Percentiles rank a stretch among this genome's conserved stretches.
Conservation (phyloP, 2,329 filamentous ascomycete species). For the Ambrosiella xylebori region DNA sequence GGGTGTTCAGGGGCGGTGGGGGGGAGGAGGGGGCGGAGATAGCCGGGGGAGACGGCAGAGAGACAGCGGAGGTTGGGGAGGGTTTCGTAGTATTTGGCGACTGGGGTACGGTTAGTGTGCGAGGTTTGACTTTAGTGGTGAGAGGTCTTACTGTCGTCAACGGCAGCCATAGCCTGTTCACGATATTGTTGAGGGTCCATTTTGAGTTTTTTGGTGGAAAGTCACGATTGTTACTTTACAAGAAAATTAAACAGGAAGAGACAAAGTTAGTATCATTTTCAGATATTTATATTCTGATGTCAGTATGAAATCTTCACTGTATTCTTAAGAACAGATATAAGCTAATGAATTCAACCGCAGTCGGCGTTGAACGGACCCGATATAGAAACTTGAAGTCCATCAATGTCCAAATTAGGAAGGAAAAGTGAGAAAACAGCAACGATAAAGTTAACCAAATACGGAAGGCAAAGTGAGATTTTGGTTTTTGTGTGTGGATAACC, state of each 20-base stretch:
- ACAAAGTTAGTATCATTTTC: no score
- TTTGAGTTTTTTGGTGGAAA: not conserved
- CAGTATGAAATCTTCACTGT: not conserved
- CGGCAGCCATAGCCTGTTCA: constrained; percentile 55
- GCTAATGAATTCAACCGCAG: not conserved
- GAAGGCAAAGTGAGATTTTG: not conserved
- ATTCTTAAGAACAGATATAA: not conserved
- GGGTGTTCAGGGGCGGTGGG: constrained; percentile 42
- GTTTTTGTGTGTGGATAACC: no score
- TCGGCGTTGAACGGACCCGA: not conserved
- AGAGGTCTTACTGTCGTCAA: constrained; percentile 58
- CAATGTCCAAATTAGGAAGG: not conserved
- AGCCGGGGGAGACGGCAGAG: constrained; percentile 66
- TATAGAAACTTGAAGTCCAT: not conserved
- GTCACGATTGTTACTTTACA: no score
- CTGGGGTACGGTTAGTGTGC: constrained; percentile 26
- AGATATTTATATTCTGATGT: not conserved
- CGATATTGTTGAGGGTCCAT: constrained; percentile 74
- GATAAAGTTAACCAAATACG: not conserved
- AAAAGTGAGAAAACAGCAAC: constrained; percentile 3
- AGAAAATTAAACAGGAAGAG: no score
- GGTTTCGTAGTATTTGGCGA: constrained; percentile 68
- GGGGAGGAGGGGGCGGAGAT: constrained; percentile 66
- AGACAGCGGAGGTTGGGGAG: constrained; percentile 55
- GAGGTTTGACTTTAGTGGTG: not conserved